Conservation (phyloP, 208 protist genomes). For the Acanthamoeba lenticulata region DNA sequence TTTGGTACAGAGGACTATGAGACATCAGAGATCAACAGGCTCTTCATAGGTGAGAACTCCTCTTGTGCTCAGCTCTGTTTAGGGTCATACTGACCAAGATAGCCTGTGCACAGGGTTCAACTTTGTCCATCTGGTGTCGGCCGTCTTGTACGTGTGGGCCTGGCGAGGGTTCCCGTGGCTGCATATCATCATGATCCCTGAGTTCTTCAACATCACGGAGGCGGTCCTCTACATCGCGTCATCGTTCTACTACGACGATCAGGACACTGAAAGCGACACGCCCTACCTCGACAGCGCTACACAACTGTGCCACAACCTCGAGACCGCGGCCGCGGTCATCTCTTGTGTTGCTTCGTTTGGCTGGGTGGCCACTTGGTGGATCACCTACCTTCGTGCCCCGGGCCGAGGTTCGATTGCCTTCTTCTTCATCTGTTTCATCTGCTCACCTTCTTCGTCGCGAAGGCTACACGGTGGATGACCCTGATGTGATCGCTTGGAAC, state of each 20-base stretch:
- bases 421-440: too few species aligned
- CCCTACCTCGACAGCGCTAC: not conserved
- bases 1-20: not conserved
- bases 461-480: not conserved
- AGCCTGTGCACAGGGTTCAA: not conserved
- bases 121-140: not conserved
- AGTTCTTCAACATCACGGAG: not conserved
- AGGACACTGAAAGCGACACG: not conserved
- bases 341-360: not conserved
- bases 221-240: not conserved
- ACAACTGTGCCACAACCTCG: not conserved
- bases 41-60: not conserved
- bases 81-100: not conserved
- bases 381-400: not conserved
- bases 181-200: not conserved
- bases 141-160: not conserved
- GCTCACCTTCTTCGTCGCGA: not conserved
- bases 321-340: not conserved
- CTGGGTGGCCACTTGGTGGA: not conserved
- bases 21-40: not conserved
- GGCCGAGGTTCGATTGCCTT: not conserved
- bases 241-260: not conserved
- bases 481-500: conserved; percentile 16
- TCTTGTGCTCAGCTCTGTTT: not conserved
- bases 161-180: not conserved